Evolutionary conservation across 2,329 filamentous ascomycete species (phyloP).

Genomic region (Beauveria sp.): DNA sequence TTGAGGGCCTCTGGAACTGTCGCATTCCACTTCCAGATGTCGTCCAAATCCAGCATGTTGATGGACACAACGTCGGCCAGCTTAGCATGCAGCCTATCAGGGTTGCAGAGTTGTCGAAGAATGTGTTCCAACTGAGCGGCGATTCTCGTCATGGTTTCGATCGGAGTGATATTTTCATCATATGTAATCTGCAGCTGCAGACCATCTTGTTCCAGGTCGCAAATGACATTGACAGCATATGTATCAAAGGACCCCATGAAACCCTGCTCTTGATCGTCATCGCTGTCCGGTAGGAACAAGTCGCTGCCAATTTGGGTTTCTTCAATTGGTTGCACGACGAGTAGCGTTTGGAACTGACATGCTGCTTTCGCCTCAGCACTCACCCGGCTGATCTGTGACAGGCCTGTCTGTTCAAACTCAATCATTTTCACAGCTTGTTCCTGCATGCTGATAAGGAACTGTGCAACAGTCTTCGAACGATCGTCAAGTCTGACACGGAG

Average conservation of each 20-base stretch:
- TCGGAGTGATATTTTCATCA: not conserved
- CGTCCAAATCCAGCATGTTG: not conserved
- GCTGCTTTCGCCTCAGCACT: conserved; percentile 11
- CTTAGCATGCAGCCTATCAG: not conserved
- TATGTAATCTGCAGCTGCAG: not conserved
- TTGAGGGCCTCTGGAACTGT: not conserved
- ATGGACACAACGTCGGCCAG: not conserved
- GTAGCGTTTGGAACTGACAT: conserved; percentile 17
- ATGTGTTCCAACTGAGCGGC: conserved; percentile 4
- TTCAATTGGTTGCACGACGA: conserved; percentile 13
- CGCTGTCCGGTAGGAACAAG: not conserved
- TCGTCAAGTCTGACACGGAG: conserved; percentile 7
- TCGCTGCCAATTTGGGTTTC: not conserved
- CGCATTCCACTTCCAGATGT: conserved; percentile 8
- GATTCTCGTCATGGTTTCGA: not conserved
- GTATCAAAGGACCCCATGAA: conserved; percentile 2
- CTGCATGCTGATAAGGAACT: conserved; percentile 15
- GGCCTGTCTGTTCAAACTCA: conserved; percentile 12
- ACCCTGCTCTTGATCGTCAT: not conserved
- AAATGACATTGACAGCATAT: not conserved
- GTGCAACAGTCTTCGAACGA: not conserved
- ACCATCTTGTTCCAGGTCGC: not conserved
- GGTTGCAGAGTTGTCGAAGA: conserved; percentile 9
- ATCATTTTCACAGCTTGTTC: conserved; percentile 10
- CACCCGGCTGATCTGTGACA: conserved; percentile 11